Base-by-base conservation (phyloP, 176 grass and related monocot species). In the Raddia guianensis region DNA sequence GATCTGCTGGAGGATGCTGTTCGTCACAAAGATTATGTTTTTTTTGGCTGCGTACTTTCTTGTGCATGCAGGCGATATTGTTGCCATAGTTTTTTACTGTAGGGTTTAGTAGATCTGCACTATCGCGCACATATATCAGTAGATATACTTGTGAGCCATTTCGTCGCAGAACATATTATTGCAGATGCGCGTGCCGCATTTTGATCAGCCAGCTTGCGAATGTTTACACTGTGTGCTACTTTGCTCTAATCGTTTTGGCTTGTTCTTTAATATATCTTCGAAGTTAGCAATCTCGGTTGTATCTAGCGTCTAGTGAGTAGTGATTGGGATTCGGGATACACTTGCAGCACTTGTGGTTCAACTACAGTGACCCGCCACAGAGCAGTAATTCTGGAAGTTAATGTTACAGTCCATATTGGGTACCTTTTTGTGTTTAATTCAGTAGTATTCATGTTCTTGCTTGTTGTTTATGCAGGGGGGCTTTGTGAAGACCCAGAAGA, bases 401-500 rank as follows among this genome's bases (percentile, higher is more conserved):
- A 27, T 27, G 27, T 27, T 27, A 27, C 27, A 27, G 51, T 12
- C 1, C 35, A 51, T 49, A 15, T 21, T 35, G 55, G 40, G 7
- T 3, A 4, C 3, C 12, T 34, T 15, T 35, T 5, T 2, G 5
- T 9, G 2, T 63, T 72, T 61, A 11, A 40, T 2, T 46, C 12
- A 59, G 5, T 68, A 18, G 37, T 68, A 66, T 58, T 53, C 19
- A 67, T n/a, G 10, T 20, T 0, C 3, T 5, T 62, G 60, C 37
- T 66, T 3, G 9, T 8, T 77, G 7, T 68, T 35, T 80, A 42
- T 70, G 6, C 43, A 83, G 44, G 66, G 89, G 42, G 89, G 9
- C 8, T 96, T 96, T 40, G 85, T 92, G 13, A 96, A 92, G 87
- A 67, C 82, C 49, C 84, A 88, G 46, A 96, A 96, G 75, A 75